These are phyloP conservation scores for Stephania cephalantha DNA, from an alignment of 164 flowering plant genomes.

Conservation along the genomic window DNA sequence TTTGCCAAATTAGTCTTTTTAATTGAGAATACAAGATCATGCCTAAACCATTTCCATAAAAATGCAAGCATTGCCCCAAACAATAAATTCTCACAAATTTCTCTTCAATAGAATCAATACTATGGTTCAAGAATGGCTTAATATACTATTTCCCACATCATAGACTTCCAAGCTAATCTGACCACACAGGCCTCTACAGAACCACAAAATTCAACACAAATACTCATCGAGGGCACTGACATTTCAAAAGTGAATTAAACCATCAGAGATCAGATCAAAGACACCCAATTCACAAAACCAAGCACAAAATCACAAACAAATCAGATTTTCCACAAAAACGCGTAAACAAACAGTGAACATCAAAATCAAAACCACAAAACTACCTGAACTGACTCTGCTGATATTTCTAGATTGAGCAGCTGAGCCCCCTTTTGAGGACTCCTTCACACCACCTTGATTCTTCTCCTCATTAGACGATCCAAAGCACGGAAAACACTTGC, in stretches of 20 bases:
- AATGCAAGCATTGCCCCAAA: background rate
- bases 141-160: background rate
- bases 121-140: background rate
- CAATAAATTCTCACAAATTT: background rate
- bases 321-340: background rate
- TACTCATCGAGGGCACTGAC: background rate
- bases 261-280: background rate
- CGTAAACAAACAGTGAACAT: background rate
- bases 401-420: conserved; percentile 42
- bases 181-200: background rate
- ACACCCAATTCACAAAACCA: background rate
- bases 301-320: background rate
- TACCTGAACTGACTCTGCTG: conserved; percentile 43
- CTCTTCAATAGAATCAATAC: background rate
- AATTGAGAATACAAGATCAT: background rate
- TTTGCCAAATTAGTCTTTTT: background rate
- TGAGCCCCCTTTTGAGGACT: conserved; percentile 46
- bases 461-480: conserved; percentile 45
- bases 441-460: conserved; percentile 36
- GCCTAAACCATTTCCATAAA: background rate
- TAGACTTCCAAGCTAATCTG: background rate
- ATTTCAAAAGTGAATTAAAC: background rate
- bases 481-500: conserved; percentile 64
- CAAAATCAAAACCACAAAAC: background rate
- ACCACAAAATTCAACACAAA: background rate